Conservation (phyloP, 805 yeast species). For the Myxozyma vanderwaltii region DNA sequence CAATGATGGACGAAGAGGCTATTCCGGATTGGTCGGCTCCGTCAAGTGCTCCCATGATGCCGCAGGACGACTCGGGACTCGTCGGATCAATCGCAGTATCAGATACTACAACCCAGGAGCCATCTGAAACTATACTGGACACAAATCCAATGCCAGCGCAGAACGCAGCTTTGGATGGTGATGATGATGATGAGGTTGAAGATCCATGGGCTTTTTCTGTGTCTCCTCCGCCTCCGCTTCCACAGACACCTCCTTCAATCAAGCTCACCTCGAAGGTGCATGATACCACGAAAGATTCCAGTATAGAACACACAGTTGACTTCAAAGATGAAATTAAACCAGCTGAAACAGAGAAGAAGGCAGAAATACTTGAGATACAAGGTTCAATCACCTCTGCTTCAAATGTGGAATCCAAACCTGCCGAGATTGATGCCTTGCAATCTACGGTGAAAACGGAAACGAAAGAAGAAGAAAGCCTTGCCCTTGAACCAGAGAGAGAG, state of each 20-base stretch:
- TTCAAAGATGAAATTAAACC: background rate
- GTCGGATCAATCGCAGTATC: background rate
- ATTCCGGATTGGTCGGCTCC: constrained; percentile 28
- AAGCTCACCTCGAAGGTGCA: too few relatives aligned
- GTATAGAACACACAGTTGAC: too few relatives aligned
- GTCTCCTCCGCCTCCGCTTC: constrained; percentile 5
- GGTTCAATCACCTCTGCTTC: too few relatives aligned
- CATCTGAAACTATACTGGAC: background rate
- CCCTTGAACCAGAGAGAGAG: too few relatives aligned
- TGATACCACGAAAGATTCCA: too few relatives aligned
- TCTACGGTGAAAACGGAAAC: too few relatives aligned
- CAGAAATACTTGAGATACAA: background rate
- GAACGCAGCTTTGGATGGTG: background rate
- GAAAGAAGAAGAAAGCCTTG: too few relatives aligned
- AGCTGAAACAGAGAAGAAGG: background rate
- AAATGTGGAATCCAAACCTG: background rate
- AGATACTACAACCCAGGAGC: background rate
- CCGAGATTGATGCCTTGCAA: background rate
- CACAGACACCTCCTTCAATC: background rate
- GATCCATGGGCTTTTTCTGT: constrained; percentile 35
- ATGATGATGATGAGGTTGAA: constrained; percentile 8
- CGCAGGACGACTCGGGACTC: background rate
- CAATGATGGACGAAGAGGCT: constrained; percentile 21
- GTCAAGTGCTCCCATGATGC: background rate
- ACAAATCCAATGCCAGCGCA: background rate